Conservation (phyloP, 2,329 filamentous ascomycete genomes). For the Sphaerulina vaccinii region DNA sequence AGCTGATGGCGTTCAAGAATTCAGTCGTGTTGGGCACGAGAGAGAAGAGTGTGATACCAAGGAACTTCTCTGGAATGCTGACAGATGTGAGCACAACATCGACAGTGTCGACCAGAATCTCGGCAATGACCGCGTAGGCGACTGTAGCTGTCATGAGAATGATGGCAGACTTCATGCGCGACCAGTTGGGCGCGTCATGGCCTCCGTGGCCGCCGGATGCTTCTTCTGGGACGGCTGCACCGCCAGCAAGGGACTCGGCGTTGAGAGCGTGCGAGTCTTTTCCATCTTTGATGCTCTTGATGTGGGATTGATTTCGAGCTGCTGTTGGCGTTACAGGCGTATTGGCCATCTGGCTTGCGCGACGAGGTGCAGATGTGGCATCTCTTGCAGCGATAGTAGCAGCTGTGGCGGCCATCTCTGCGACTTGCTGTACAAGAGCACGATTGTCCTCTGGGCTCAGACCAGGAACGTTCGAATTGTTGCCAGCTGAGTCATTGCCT, state of each 20-base stretch:
- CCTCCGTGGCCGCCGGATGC: slow-evolving; percentile 57
- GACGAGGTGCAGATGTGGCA: slow-evolving; percentile 55
- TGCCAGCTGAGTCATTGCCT: slow-evolving; percentile 47
- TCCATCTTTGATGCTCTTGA: slow-evolving; percentile 9
- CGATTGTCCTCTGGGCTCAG: slow-evolving; percentile 81
- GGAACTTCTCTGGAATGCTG: slow-evolving; percentile 92
- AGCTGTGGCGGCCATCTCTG: slow-evolving; percentile 89
- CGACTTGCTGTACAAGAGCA: slow-evolving; percentile 77
- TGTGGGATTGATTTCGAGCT: slow-evolving; percentile 22
- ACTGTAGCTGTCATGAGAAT: slow-evolving; percentile 87
- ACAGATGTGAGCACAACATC: slow-evolving; percentile 92
- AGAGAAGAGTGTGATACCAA: slow-evolving; percentile 94
- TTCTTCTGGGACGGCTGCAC: slow-evolving; percentile 15
- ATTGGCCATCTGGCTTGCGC: slow-evolving; percentile 46
- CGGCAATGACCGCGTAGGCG: slow-evolving; percentile 93
- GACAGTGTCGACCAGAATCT: slow-evolving; percentile 94
- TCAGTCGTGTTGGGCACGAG: slow-evolving; percentile 97
- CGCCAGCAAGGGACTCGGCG: slow-evolving; percentile 32
- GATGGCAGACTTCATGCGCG: slow-evolving; percentile 82
- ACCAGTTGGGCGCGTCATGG: slow-evolving; percentile 99
- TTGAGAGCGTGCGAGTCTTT: slow-evolving; percentile 19
- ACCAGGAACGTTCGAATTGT: slow-evolving; percentile 54
- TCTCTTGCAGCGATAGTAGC: slow-evolving; percentile 84
- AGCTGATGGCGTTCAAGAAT: slow-evolving; percentile 98
- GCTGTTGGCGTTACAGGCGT: slow-evolving; percentile 20